Base-by-base conservation (phyloP, 2,329 filamentous ascomycete species). In the Zasmidium angulare region DNA sequence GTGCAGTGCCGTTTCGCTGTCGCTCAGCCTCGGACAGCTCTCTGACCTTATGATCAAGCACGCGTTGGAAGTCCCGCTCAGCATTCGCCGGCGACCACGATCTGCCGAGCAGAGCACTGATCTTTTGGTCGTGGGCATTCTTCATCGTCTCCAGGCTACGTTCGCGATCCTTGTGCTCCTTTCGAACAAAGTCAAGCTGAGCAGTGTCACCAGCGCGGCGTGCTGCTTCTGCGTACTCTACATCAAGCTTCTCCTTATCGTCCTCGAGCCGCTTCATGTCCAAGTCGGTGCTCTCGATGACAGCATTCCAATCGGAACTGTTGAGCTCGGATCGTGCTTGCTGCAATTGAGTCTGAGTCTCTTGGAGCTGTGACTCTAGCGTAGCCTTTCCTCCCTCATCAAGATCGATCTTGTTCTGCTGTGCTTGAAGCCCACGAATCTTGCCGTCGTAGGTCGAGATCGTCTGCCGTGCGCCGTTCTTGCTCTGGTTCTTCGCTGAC, bases 331-430 rank as follows among this genome's bases (percentile, higher is more conserved):
- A 78, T 63, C 86, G 88, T 2, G 85, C 81, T 55, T 83, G 81
- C 50, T 82, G 76, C 17, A 96, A 79, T 31, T 82, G 84, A 19
- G 79, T 77, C 61, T 89, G 84, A 0, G 90, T 81, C 43, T 95
- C 89, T 40, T 86, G 84, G 51, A 90, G 84, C 55, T 89, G 87
- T 17, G 87, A 84, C 68, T 95, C 89, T 6, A 97, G 81, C 2
- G 90, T 81, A 23, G 89, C 89, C 72, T 91, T 90, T 29, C 85
- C 85, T 2, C 93, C 93, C 76, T 98, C 93, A 67, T 99, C 93
- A 26, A 93, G 83, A 36, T 89, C 84, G 56, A 99, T 88, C n/a
- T 81, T 79, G 67, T 88, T 83, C 29, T 91, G 79, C 29, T 89
- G 85, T 50, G 79, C 82, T 70, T 96, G 90, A 31, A 93, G 80